A percentile compares a stretch with the other conserved stretches of the same genome.
phyloP scores from a whole-genome alignment of 139 green algal genomes.

The Haematococcus lacustris region DNA sequence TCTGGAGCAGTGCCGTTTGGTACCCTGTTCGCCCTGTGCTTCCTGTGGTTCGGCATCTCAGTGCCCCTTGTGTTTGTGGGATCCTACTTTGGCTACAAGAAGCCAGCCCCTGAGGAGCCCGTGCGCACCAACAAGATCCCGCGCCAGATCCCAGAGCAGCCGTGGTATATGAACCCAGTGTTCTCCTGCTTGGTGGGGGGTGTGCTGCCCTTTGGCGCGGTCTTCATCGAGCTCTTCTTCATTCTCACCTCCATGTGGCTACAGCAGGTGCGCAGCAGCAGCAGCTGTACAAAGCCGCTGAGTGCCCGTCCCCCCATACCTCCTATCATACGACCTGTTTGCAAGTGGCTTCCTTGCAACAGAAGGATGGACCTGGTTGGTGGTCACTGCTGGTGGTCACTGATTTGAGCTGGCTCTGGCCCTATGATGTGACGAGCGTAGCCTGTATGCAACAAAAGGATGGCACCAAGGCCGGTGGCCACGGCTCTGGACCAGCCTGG shows the following conservation, averaged over 20 bases:
- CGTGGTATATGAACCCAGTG: conserved; percentile 92
- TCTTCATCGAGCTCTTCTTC: conserved; percentile 99
- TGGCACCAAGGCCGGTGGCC: no score
- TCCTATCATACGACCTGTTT: not conserved
- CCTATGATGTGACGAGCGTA: not conserved
- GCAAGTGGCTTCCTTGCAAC: not conserved
- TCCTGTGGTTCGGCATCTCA: conserved; percentile 97
- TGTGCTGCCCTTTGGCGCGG: conserved; percentile 96
- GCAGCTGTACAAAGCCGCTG: not conserved
- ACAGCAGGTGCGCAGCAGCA: conserved; percentile 59
- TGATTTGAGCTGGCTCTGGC: no score
- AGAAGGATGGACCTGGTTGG: not conserved
- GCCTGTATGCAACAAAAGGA: not conserved
- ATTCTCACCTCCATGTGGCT: conserved; percentile 98
- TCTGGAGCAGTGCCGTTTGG: conserved; percentile 91
- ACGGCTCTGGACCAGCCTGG: no score
- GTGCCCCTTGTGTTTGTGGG: conserved; percentile 93
- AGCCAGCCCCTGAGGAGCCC: conserved; percentile 57
- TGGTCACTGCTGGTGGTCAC: no score
- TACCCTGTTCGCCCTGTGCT: conserved; percentile 91
- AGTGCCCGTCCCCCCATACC: not conserved
- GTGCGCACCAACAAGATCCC: conserved; percentile 99
- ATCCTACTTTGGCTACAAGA: conserved; percentile 94
- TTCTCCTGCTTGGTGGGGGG: conserved; percentile 90
- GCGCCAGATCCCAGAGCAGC: conserved; percentile 93